Evolutionary conservation across 2,329 filamentous ascomycete genomes (phyloP).

Genomic region (Aspergillus carbonarius): DNA sequence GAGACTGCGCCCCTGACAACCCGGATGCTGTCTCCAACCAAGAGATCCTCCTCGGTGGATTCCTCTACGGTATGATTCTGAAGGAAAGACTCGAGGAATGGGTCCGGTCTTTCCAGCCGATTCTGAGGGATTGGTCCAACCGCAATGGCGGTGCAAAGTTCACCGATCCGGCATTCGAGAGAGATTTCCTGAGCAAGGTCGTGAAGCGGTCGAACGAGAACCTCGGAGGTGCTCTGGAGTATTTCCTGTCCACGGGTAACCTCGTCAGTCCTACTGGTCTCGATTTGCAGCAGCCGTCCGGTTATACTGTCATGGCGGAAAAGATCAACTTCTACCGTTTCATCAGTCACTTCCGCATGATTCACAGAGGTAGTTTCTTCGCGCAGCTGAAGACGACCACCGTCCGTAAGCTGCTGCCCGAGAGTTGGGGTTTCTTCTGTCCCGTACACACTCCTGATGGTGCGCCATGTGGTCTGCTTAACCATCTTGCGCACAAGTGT

Average conservation of each 20-base stretch:
- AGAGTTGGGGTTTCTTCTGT: slow-evolving; percentile 97
- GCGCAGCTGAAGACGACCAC: slow-evolving; percentile 96
- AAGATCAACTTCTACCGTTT: slow-evolving; percentile 99
- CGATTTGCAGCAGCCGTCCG: slow-evolving; percentile 90
- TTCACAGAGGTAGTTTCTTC: slow-evolving; percentile 98
- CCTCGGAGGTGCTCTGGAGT: slow-evolving; percentile 81
- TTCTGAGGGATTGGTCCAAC: slow-evolving; percentile 56
- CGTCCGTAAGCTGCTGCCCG: slow-evolving; percentile 89
- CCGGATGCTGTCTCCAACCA: slow-evolving; percentile 96
- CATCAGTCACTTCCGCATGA: slow-evolving; percentile 98
- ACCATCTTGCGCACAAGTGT: slow-evolving; percentile 94
- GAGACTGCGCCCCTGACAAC: slow-evolving; percentile 91
- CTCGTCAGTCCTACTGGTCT: slow-evolving; percentile 86
- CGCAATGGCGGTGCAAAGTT: slow-evolving; percentile 60
- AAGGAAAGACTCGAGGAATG: slow-evolving; percentile 95
- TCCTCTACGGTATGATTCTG: slow-evolving; percentile 90
- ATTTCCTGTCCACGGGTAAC: slow-evolving; percentile 96
- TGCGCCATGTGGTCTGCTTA: slow-evolving; percentile 87
- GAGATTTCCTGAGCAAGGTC: slow-evolving; percentile 75
- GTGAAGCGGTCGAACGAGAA: slow-evolving; percentile 84
- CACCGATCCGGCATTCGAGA: slow-evolving; percentile 71
- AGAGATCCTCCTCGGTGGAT: slow-evolving; percentile 88
- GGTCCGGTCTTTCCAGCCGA: slow-evolving; percentile 62
- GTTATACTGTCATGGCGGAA: slow-evolving; percentile 94
- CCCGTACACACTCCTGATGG: slow-evolving; percentile 98